Evolutionary conservation across 805 yeast genomes (phyloP), one percentile per base, ranked within the genome.

Genomic region (Kazachstania viticola): DNA sequence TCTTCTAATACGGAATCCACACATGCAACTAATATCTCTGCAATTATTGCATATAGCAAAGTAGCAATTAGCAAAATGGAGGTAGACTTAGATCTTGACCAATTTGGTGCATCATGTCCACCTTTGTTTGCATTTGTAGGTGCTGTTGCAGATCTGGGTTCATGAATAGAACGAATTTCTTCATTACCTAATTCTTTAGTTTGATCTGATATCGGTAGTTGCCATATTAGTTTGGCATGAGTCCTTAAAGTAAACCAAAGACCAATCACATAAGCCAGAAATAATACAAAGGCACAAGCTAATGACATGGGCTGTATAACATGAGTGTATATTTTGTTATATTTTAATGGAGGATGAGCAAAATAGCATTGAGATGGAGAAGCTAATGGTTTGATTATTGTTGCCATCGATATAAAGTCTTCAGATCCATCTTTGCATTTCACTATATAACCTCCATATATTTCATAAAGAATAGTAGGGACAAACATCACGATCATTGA

Each of bases 161-260:
- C 31, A 28, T 37, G 5, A 27, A 35, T 22, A 4, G 33, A 17
- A 16, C 26, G 24, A 4, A 27, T 30, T 25, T 32, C 36, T 12
- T 28, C 18, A 25, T 21, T 16, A 6, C 17, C 21, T 4, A 14
- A 5, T n/a, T 44, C 48, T 37, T 46, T 47, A 25, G 42, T 45
- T 27, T 38, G 53, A 6, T 39, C 43, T 2, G 33, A 24, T 8
- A 15, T 45, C 32, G 40, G 50, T 50, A 21, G 43, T 33, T 83
- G 81, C 98, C 98, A 91, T 41, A 91, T 91, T 60, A 85, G 64
- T 1, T 95, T 88, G 0, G 98, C 98, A 57, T 91, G 98, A 0
- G 97, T 91, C 47, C 94, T 72, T 48, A 91, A 67, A 0, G 98
- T 91, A 55, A 91, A 91, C 71, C 84, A 77, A 27, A 91, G 62